These are phyloP conservation scores for Hypoxylon sp. DNA, from an alignment of 2,329 filamentous ascomycete genomes.

Conservation along the genomic window DNA sequence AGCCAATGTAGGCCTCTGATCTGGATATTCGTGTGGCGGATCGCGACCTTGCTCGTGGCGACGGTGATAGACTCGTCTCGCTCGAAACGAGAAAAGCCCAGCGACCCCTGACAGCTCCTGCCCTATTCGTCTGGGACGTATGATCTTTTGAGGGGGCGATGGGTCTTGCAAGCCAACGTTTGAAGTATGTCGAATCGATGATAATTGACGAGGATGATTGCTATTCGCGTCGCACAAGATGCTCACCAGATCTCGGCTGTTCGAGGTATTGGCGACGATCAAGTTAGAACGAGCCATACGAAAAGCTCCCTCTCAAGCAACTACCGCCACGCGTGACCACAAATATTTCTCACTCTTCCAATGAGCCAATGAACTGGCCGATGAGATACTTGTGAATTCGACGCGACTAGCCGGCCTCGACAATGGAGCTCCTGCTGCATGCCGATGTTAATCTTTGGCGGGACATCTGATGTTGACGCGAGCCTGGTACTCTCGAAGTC, in stretches of 20 bases:
- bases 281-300: conserved; percentile 1
- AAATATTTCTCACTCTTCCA: not conserved
- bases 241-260: conserved; percentile 1
- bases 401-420: not conserved
- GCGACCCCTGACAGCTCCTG: not conserved
- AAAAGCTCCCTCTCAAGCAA: conserved; percentile 1
- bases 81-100: conserved; percentile 15
- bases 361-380: not conserved
- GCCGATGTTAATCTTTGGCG: not conserved
- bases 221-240: not conserved
- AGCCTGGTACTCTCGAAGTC: not conserved
- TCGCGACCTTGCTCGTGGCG: conserved; percentile 16
- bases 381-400: not conserved
- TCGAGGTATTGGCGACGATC: not conserved
- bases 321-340: conserved; percentile 6
- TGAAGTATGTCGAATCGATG: conserved; percentile 8
- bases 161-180: conserved; percentile 4
- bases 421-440: conserved; percentile 1
- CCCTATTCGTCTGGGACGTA: conserved; percentile 16
- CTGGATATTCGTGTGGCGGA: conserved; percentile 11
- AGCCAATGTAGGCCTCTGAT: conserved; percentile 15
- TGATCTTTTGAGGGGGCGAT: not conserved
- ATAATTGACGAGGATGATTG: conserved; percentile 7
- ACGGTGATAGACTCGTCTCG: conserved; percentile 14
- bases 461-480: not conserved